Evolutionary conservation across 2,329 filamentous ascomycete species (phyloP).

Genomic region (Aspergillus caelatus): DNA sequence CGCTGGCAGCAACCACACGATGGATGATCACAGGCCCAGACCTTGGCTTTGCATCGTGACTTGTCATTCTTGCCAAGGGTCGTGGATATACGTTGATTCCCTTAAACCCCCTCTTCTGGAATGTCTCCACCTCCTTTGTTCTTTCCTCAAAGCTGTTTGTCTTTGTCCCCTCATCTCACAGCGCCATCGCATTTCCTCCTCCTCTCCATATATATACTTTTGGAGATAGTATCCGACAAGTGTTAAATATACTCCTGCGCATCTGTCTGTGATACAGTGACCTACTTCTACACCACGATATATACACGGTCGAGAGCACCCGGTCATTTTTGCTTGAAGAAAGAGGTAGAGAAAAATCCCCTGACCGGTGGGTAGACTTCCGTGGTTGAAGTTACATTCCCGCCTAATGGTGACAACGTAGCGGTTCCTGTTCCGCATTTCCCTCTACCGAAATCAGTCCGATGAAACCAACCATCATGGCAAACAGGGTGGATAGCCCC

Average conservation of each 20-base stretch:
- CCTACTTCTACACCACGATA: too few species aligned
- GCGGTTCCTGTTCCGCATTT: background rate
- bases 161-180: background rate
- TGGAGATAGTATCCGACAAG: too few species aligned
- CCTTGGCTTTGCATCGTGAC: background rate
- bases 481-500: slow-evolving; percentile 5
- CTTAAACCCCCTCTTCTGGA: background rate
- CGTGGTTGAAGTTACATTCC: background rate
- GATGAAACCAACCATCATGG: slow-evolving; percentile 2
- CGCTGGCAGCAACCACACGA: background rate
- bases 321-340: background rate
- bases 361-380: background rate
- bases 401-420: background rate
- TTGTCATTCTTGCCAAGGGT: background rate
- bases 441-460: background rate
- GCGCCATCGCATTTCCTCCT: background rate
- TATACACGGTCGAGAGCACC: background rate
- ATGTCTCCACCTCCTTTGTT: background rate
- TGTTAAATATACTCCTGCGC: too few species aligned
- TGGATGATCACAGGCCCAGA: background rate
- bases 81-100: background rate
- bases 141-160: background rate
- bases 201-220: background rate
- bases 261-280: too few species aligned
- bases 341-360: background rate